These are phyloP conservation scores for Phialophora chinensis DNA, from an alignment of 2,329 filamentous ascomycete genomes.

Conservation along the genomic window DNA sequence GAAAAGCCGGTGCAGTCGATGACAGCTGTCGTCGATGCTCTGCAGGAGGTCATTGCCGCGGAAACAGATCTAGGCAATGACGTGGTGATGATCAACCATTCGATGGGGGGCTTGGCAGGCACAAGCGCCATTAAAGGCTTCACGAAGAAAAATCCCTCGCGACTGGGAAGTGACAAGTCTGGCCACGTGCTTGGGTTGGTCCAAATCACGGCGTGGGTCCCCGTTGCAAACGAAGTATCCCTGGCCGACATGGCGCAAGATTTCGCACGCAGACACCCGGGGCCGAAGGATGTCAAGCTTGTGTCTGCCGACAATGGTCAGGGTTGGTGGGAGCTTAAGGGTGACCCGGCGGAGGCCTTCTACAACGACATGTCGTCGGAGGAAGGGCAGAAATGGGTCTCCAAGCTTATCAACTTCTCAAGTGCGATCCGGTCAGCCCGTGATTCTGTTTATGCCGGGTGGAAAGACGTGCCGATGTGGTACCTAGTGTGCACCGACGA, in stretches of 20 bases:
- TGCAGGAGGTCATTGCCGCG: slow-evolving; percentile 17
- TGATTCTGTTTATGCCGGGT: slow-evolving; percentile 54
- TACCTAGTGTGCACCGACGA: slow-evolving; percentile 54
- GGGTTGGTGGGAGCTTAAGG: slow-evolving; percentile 51
- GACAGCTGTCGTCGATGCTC: slow-evolving; percentile 4
- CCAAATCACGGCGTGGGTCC: slow-evolving; percentile 53
- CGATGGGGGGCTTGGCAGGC: slow-evolving; percentile 25
- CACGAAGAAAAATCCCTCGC: slow-evolving; percentile 22
- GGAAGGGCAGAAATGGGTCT: slow-evolving; percentile 52
- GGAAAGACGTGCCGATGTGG: slow-evolving; percentile 56
- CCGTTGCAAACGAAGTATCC: slow-evolving; percentile 44
- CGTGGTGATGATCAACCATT: slow-evolving; percentile 30
- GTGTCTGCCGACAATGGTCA: slow-evolving; percentile 39
- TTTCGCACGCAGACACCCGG: slow-evolving; percentile 49
- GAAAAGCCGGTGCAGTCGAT: slow-evolving; percentile 18
- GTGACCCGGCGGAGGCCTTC: slow-evolving; percentile 50
- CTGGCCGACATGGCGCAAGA: slow-evolving; percentile 43
- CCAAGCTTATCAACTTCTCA: slow-evolving; percentile 50
- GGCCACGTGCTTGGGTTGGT: slow-evolving; percentile 54
- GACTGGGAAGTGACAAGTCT: slow-evolving; percentile 8
- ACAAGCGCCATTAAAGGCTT: slow-evolving; percentile 26
- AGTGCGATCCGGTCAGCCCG: slow-evolving; percentile 53
- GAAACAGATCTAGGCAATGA: slow-evolving; percentile 22
- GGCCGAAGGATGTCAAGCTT: slow-evolving; percentile 49
- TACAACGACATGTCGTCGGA: slow-evolving; percentile 57